These are phyloP conservation scores for Panaeolus cyanescens DNA, from an alignment of 768 basidiomycete genomes.

Conservation along the genomic window DNA sequence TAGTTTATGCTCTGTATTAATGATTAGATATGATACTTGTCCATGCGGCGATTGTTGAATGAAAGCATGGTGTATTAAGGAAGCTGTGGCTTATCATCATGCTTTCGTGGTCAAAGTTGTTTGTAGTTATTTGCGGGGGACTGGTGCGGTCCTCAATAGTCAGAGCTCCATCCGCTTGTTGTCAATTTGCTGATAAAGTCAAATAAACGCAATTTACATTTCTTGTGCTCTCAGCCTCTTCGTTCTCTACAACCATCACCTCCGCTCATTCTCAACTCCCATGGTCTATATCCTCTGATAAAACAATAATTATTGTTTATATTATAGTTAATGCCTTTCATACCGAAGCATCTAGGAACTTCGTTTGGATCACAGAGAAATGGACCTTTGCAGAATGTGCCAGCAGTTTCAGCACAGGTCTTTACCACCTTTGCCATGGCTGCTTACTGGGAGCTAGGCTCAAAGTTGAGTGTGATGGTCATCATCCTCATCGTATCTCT, in stretches of 20 bases:
- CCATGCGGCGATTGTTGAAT: not conserved
- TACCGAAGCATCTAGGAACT: not conserved
- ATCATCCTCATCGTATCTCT: conserved; percentile 64
- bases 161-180: not conserved
- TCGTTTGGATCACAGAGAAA: not conserved
- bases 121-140: not conserved
- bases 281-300: conserved; percentile 1
- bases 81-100: conserved; percentile 1
- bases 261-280: not conserved
- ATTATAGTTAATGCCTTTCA: conserved; percentile 2
- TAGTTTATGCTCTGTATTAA: too few relatives aligned
- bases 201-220: not conserved
- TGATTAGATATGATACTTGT: too few relatives aligned
- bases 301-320: not conserved
- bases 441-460: conserved; percentile 10
- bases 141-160: not conserved
- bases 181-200: conserved; percentile 1
- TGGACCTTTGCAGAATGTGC: not conserved
- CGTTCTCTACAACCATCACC: not conserved
- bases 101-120: not conserved
- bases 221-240: not conserved
- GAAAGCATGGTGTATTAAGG: not conserved
- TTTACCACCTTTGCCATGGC: conserved; percentile 1
- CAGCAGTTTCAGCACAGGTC: not conserved
- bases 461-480: conserved; percentile 40